Base-by-base conservation (phyloP, 441 rosid species). In the Populus hybrid region DNA sequence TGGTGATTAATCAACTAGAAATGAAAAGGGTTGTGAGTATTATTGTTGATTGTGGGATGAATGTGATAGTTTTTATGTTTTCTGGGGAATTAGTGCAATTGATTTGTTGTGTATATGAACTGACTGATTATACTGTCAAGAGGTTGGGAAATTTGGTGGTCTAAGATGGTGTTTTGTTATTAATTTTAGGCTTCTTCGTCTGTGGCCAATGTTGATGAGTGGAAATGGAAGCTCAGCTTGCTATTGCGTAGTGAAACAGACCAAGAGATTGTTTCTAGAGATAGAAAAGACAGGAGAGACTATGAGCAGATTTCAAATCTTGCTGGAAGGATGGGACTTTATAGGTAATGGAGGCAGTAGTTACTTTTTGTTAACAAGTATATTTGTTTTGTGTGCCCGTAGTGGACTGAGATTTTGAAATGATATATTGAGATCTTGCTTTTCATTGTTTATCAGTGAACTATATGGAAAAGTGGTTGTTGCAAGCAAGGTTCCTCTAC, bases 401-500 rank as follows among this genome's bases (percentile, higher is more conserved):
- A 16, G n/a, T 14, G n/a, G 59, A 50, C n/a, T 50, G 59, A 16
- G 57, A n/a, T 8, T 50, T 16, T 50, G 59, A 50, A 68, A 23
- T 34, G 26, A 12, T 36, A 36, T 3, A 70, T 32, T 24, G 72
- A 23, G 23, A 9, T 16, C 59, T 50, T 50, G n/a, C n/a, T 14
- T 21, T 78, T 68, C 46, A 18, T 67, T 76, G 21, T 32, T 79
- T 71, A 65, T 23, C 75, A 94, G 99, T 84, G 97, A 92, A 78
- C 71, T 96, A 74, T 96, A 96, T 40, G 99, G 99, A 38, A 94
- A 90, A 87, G 98, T 91, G 76, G 97, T 96, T 74, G 99, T 96
- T 81, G 94, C 97, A 16, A 92, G 99, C 89, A 96, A 92, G 87
- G 90, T 88, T 85, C 98, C 98, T 76, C 97, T 96, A 80, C 97